These are phyloP conservation scores for Adansonia digitata DNA, from an alignment of 345 rosid species.

Conservation along the genomic window DNA sequence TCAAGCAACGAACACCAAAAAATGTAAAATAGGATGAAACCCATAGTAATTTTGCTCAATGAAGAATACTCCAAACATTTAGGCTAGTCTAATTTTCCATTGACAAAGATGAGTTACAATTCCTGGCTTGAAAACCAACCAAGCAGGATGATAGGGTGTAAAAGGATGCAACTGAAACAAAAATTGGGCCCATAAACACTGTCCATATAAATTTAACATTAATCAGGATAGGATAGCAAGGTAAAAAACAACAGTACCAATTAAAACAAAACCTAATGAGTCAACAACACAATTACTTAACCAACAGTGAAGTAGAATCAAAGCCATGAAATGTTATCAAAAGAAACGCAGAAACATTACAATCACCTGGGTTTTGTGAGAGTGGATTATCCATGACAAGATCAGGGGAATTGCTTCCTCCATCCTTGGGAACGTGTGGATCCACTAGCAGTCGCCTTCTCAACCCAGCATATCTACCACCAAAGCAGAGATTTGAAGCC, in stretches of 20 bases:
- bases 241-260: not conserved
- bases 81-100: not conserved
- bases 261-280: not conserved
- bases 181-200: not conserved
- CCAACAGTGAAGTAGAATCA: not conserved
- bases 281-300: not conserved
- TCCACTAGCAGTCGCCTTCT: slow-evolving; percentile 75
- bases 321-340: not conserved
- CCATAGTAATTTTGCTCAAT: not conserved
- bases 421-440: slow-evolving; percentile 62
- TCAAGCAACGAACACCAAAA: not conserved
- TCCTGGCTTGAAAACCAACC: not conserved
- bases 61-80: not conserved
- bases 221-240: not conserved
- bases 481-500: not conserved
- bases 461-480: slow-evolving; percentile 69
- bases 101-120: not conserved
- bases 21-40: not conserved
- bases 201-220: not conserved
- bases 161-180: not conserved
- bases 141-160: not conserved
- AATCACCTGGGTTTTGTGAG: slow-evolving; percentile 90
- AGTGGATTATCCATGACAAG: slow-evolving; percentile 84
- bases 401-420: slow-evolving; percentile 51
- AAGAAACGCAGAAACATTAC: slow-evolving; percentile 13